Conservation (phyloP, 2,329 filamentous ascomycete species). For the Chalaropsis ovoidea region DNA sequence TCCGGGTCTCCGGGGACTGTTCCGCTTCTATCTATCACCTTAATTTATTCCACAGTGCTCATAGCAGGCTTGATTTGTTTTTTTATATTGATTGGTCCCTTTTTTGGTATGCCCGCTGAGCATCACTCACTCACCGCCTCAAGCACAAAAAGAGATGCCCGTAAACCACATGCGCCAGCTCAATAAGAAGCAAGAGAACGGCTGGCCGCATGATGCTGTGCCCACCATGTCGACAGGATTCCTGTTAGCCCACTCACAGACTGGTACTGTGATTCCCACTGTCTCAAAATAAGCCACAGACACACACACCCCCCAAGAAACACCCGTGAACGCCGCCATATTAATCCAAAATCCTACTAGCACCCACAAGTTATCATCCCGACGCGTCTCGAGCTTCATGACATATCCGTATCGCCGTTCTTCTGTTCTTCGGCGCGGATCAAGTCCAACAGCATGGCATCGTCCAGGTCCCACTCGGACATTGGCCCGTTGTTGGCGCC, state of each 20-base stretch:
- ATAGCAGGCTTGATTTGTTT: slow-evolving; percentile 9
- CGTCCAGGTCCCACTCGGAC: slow-evolving; percentile 25
- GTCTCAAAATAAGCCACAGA: background rate
- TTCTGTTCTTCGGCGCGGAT: slow-evolving; percentile 37
- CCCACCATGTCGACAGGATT: background rate
- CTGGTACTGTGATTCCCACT: background rate
- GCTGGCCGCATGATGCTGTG: background rate
- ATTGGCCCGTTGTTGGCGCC: slow-evolving; percentile 13
- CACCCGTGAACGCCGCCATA: background rate
- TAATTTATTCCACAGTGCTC: background rate
- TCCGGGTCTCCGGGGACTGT: too few species aligned
- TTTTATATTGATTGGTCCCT: background rate
- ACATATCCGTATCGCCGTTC: slow-evolving; percentile 27
- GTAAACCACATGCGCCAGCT: background rate
- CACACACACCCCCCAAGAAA: background rate
- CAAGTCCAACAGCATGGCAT: slow-evolving; percentile 41
- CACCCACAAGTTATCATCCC: slow-evolving; percentile 8
- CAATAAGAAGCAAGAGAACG: background rate
- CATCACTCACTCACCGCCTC: background rate
- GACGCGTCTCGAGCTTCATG: background rate
- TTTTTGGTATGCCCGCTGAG: background rate
- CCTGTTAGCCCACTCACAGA: background rate
- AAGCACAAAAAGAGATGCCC: background rate
- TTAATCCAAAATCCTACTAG: background rate
- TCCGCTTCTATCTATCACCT: background rate